Percentiles rank a stretch among this genome's conserved stretches.
phyloP scores from a whole-genome alignment of 768 basidiomycete species.

The Wakefieldia striispora region DNA sequence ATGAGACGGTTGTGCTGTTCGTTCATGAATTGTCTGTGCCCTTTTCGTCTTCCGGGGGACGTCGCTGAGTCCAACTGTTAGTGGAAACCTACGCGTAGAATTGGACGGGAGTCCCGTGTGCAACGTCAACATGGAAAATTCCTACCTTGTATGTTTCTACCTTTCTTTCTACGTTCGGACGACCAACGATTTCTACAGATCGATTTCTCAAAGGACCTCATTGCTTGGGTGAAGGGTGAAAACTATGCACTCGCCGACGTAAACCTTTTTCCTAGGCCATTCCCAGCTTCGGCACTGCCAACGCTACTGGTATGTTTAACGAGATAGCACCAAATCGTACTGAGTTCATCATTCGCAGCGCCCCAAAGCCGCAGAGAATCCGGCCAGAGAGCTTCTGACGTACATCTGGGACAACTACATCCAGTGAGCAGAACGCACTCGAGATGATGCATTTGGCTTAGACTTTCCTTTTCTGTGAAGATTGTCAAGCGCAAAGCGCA shows the following conservation, averaged over 20 bases:
- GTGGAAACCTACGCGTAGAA: constrained; percentile 86
- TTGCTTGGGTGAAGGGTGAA: constrained; percentile 69
- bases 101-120: constrained; percentile 70
- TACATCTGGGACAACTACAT: constrained; percentile 98
- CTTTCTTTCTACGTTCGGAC: neutral
- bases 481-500: constrained; percentile 65
- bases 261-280: constrained; percentile 73
- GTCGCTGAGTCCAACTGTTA: constrained; percentile 29
- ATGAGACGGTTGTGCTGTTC: constrained; percentile 78
- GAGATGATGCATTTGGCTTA: neutral
- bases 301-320: constrained; percentile 30
- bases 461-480: constrained; percentile 36
- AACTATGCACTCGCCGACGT: constrained; percentile 81
- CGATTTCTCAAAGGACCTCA: constrained; percentile 77
- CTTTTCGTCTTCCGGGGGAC: neutral
- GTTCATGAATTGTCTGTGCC: constrained; percentile 89
- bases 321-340: neutral
- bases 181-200: constrained; percentile 51
- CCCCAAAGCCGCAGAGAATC: constrained; percentile 41
- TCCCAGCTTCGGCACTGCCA: constrained; percentile 24
- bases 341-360: constrained; percentile 29
- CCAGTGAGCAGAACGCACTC: constrained; percentile 53
- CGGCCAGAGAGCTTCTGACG: constrained; percentile 57
- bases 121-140: constrained; percentile 75
- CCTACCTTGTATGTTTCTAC: constrained; percentile 64